These are phyloP conservation scores for Penicillium sclerotiorum DNA, from an alignment of 2,329 filamentous ascomycete genomes.

Conservation along the genomic window DNA sequence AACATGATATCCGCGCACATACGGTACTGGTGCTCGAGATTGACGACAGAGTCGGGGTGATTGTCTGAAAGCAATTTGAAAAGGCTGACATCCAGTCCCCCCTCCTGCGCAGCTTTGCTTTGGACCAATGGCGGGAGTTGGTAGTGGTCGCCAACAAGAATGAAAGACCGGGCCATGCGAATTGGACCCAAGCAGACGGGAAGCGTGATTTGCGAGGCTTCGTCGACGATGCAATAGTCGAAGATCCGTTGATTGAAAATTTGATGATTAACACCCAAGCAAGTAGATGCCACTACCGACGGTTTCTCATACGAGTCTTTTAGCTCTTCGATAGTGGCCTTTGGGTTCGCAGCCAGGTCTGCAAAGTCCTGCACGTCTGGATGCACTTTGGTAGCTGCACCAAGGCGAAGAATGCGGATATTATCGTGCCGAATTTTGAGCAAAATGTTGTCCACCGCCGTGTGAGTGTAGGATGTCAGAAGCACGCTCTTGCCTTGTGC, in stretches of 20 bases:
- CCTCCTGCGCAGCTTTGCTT: constrained; percentile 81
- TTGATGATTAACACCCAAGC: constrained; percentile 84
- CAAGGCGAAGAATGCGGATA: constrained; percentile 81
- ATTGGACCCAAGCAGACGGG: constrained; percentile 94
- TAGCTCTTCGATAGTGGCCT: constrained; percentile 79
- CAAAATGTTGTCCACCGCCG: constrained; percentile 96
- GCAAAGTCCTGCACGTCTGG: constrained; percentile 85
- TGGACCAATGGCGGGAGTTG: constrained; percentile 93
- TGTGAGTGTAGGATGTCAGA: constrained; percentile 94
- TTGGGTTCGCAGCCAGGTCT: constrained; percentile 72
- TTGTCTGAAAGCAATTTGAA: constrained; percentile 92
- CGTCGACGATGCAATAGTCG: constrained; percentile 98
- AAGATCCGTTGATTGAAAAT: constrained; percentile 88
- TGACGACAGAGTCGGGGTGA: constrained; percentile 85
- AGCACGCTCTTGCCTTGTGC: constrained; percentile 90
- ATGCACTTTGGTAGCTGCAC: constrained; percentile 82
- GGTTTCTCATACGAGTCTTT: constrained; percentile 80
- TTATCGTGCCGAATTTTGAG: constrained; percentile 82
- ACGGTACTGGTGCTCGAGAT: constrained; percentile 92
- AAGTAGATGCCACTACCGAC: constrained; percentile 91
- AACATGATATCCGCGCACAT: constrained; percentile 99
- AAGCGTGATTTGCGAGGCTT: constrained; percentile 95
- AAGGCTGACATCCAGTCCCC: constrained; percentile 86
- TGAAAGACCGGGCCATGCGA: constrained; percentile 87
- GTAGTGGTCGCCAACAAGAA: constrained; percentile 94